Evolutionary conservation across 2,329 filamentous ascomycete genomes (phyloP), one percentile per base, ranked within the genome.

Genomic region (Aspergillus felis): DNA sequence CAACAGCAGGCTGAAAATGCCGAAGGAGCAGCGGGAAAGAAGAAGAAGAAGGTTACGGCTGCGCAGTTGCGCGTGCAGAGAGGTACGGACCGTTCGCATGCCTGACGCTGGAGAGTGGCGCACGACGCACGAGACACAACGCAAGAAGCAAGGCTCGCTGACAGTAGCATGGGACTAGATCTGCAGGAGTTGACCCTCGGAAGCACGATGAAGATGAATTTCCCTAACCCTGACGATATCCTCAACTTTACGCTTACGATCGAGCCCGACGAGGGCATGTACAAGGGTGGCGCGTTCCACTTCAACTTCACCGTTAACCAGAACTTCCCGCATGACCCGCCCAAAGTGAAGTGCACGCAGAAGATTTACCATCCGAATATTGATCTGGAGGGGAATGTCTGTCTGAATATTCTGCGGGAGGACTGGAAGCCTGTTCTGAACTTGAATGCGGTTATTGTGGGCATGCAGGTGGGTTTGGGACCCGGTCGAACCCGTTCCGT

Each of bases 361-460:
- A 97, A 96, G 82, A 97, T 99, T 68, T 99, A 99, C 79, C 94
- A 99, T 74, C 94, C 94, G 5, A 99, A 99, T 76, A 99, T 99
- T 73, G 94, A 99, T 71, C 83, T 96, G 44, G 91, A 97, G 74
- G 94, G 94, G 66, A 99, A 99, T 73, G 92, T 99, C 61, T 99
- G 94, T 80, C 79, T 99, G 70, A 99, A 99, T 75, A 99, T 99
- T 68, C 77, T 99, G 70, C 83, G 94, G 61, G 94, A 99, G 79
- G 94, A 99, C 79, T 99, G 94, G 94, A 99, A 97, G 81, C 94
- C 94, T 0, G 94, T 99, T 48, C 79, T 99, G 72, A 97, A 97
- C 74, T 76, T 99, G 73, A 97, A 97, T 72, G 92, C 94, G 17
- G 92, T 97, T 44, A 94, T 99, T 65, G 92, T 97, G 54, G 94